phyloP scores from a whole-genome alignment of 2,329 filamentous ascomycete genomes.

The Zymoseptoria passerinii region DNA sequence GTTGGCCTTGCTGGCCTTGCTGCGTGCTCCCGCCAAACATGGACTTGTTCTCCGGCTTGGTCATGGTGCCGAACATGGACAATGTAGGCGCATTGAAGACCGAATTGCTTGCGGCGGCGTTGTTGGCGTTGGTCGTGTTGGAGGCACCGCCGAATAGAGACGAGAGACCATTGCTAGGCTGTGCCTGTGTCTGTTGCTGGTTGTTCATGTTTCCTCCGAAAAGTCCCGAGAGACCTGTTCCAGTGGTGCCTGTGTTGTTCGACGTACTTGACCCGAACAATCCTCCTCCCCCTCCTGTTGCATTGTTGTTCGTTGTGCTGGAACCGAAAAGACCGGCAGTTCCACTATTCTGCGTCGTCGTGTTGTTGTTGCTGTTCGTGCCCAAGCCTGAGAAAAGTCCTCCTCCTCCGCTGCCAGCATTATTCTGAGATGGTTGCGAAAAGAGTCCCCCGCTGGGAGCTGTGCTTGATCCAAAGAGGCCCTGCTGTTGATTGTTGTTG shows the following conservation, averaged over 20 bases:
- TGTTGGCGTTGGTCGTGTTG: constrained; percentile 7
- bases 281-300: background rate
- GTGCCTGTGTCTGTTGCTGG: constrained; percentile 1
- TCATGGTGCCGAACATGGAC: constrained; percentile 14
- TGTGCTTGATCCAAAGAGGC: constrained; percentile 8
- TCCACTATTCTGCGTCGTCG: constrained; percentile 1
- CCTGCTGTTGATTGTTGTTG: constrained; percentile 6
- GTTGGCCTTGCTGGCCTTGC: constrained; percentile 25
- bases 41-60: constrained; percentile 2
- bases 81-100: background rate
- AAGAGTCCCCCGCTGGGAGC: constrained; percentile 11
- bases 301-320: constrained; percentile 4
- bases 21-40: constrained; percentile 11
- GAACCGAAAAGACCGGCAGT: constrained; percentile 5
- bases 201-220: constrained; percentile 3
- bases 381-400: constrained; percentile 28
- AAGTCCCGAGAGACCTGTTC: constrained; percentile 5
- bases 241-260: constrained; percentile 4
- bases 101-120: constrained; percentile 1
- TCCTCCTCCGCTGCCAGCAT: constrained; percentile 5
- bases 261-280: constrained; percentile 5
- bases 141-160: background rate
- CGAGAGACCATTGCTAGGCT: background rate
- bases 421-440: constrained; percentile 3
- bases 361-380: constrained; percentile 4